A percentile compares a stretch with the other conserved stretches of the same genome.
Evolutionary conservation across 331 rosid genomes (phyloP).

Genomic region (Acacia concinna): DNA sequence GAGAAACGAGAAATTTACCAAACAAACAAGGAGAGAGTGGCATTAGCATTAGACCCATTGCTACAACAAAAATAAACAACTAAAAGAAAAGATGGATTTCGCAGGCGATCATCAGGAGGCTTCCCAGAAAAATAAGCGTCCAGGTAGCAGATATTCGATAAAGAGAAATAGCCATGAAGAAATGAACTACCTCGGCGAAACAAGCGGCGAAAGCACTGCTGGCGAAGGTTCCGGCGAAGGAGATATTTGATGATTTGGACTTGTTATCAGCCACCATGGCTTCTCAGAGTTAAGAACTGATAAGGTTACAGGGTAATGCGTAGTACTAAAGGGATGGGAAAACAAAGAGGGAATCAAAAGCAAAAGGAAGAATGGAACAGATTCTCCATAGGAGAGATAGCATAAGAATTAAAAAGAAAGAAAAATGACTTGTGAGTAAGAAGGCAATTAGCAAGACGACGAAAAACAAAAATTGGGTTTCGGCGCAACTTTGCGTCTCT

Average conservation of each 20-base stretch:
- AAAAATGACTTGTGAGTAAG: not conserved
- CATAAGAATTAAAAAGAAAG: not conserved
- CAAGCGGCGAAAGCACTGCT: constrained; percentile 59
- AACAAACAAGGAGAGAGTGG: not conserved
- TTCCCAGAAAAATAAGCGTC: not conserved
- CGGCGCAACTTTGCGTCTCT: not conserved
- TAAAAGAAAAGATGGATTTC: not conserved
- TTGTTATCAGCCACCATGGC: constrained; percentile 54
- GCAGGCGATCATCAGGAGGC: not conserved
- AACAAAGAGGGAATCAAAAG: not conserved
- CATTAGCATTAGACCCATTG: not conserved
- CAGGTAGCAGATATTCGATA: not conserved
- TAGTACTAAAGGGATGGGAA: not conserved
- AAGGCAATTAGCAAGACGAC: not conserved
- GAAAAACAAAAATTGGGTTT: not conserved
- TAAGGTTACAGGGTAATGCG: not conserved
- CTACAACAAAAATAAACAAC: not conserved
- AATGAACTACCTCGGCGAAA: constrained; percentile 49
- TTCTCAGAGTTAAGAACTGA: not conserved
- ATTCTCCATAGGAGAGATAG: not conserved
- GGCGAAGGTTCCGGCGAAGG: constrained; percentile 50
- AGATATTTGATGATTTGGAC: constrained; percentile 50
- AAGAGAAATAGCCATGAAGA: not conserved
- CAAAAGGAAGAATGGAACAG: not conserved
- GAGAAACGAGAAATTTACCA: not conserved